These are phyloP conservation scores for Brassica rapa DNA, from an alignment of 345 rosid species.

Conservation along the genomic window DNA sequence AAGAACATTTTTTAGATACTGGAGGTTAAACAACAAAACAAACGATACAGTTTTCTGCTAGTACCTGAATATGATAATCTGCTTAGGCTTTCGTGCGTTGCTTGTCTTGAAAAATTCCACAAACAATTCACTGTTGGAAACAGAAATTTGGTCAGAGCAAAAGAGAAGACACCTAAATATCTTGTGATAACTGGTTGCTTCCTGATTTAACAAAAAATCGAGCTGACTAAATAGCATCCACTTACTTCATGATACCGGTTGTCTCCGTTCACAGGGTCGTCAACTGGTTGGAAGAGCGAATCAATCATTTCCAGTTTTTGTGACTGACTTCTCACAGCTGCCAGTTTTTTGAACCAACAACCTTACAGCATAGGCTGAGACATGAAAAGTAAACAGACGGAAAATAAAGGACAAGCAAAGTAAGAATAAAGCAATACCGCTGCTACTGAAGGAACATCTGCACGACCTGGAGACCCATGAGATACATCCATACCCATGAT, in stretches of 20 bases:
- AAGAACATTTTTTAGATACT: not conserved
- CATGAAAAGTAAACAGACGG: conserved; percentile 2
- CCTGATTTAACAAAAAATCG: too few species aligned
- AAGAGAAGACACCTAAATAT: not conserved
- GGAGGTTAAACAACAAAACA: not conserved
- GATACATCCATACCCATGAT: too few species aligned
- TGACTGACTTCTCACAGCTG: conserved; percentile 84
- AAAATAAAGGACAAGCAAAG: not conserved
- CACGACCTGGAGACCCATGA: conserved; percentile 52
- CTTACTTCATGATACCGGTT: conserved; percentile 83
- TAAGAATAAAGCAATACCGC: conserved; percentile 51
- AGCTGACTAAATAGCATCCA: conserved; percentile 1
- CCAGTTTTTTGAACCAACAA: conserved; percentile 84
- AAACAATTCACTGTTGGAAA: conserved; percentile 61
- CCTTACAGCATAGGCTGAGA: conserved; percentile 47
- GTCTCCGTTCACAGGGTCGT: conserved; percentile 50
- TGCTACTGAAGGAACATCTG: conserved; percentile 74
- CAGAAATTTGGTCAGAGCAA: not conserved
- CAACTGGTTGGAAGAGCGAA: conserved; percentile 62
- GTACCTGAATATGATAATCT: conserved; percentile 85
- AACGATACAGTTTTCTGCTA: not conserved
- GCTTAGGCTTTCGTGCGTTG: conserved; percentile 57
- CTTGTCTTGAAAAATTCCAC: conserved; percentile 65
- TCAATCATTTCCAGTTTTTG: conserved; percentile 84
- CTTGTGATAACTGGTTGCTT: not conserved